Evolutionary conservation across 2,329 filamentous ascomycete species (phyloP), one percentile per base, ranked within the genome.

Genomic region (Drechslerella stenobrocha): DNA sequence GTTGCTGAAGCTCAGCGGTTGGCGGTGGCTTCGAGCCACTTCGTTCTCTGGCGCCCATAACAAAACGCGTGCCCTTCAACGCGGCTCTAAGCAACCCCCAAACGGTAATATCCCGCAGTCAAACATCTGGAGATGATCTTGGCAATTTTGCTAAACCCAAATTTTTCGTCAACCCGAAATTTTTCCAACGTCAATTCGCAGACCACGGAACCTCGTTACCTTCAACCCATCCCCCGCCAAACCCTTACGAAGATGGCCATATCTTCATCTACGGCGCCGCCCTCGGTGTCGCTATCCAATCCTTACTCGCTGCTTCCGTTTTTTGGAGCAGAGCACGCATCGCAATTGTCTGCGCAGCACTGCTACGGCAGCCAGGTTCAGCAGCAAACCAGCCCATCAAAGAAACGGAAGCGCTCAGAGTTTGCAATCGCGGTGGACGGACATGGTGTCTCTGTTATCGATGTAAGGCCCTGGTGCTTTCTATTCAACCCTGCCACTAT

Each of bases 241-340:
- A 28, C 28, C 18, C 18, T 9, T 26, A 32, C 47, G 37, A 60
- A 67, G 51, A 67, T 67, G 63, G 63, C 55, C 30, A 67, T 67
- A 60, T 60, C 55, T 52, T 60, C 45, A 18, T 58, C 63, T 42
- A 47, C 51, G 45, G 53, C 53, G 40, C 42, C 63, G 50, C 63
- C 63, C 11, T 67, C 63, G 44, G 63, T 67, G 63, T 67, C 63
- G 63, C 63, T 67, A 13, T 67, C 63, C 18, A 67, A 53, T 56
- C 63, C 63, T 40, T 67, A 67, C 35, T 55, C 63, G 22, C 55
- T 67, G 15, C 35, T 67, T 8, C 32, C 63, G 13, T 60, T 67
- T 60, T 60, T 55, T 22, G 55, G 63, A 40, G 15, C 50, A 32
- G 63, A 67, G 9, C 34, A 47, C 28, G n/a, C 50, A 20, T 51